Conservation (phyloP, 805 yeast species). For the Barnettozyma botsteinii region DNA sequence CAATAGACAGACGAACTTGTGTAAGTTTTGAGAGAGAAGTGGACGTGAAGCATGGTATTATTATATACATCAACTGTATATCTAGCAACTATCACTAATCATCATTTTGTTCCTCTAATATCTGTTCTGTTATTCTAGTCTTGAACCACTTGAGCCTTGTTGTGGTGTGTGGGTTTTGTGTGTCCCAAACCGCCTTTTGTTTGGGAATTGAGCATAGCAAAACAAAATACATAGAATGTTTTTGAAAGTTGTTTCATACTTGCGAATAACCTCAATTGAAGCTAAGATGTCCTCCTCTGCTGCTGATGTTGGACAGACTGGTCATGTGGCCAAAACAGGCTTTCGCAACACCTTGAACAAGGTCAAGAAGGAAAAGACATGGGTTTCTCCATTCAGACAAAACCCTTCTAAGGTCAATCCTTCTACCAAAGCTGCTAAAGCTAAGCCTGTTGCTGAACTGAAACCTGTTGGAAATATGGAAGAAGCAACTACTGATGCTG, state of each 20-base stretch:
- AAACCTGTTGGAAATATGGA: too few species aligned
- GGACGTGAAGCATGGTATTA: too few species aligned
- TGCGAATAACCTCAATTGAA: slow-evolving; percentile 1
- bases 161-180: too few species aligned
- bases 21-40: too few species aligned
- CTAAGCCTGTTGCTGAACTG: background rate
- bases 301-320: background rate
- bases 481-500: background rate
- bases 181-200: too few species aligned
- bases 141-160: too few species aligned
- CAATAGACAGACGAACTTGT: too few species aligned
- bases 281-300: background rate
- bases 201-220: background rate
- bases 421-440: background rate
- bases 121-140: too few species aligned
- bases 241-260: background rate
- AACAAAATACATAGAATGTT: too few species aligned
- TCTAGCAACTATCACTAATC: too few species aligned
- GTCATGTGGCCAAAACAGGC: background rate
- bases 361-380: slow-evolving; percentile 21
- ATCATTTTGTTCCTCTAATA: too few species aligned
- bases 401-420: background rate
- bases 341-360: slow-evolving; percentile 20
- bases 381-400: slow-evolving; percentile 28
- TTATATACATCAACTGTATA: too few species aligned